Conservation (phyloP, 1,284 basidiomycete genomes). For the Microbotryum silenes-acaulis region DNA sequence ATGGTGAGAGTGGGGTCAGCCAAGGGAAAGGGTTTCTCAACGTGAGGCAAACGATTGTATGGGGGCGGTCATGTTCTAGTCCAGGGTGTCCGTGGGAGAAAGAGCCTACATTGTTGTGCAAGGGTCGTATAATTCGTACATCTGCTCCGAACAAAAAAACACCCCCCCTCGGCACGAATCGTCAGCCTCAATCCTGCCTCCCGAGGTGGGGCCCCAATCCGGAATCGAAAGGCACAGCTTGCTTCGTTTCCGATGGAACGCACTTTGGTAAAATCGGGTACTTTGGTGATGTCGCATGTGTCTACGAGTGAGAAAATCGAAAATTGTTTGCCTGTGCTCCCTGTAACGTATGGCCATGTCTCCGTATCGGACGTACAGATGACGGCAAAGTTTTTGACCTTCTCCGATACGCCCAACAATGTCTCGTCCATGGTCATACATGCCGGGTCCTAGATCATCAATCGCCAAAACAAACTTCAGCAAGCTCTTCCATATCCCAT, state of each 20-base stretch:
- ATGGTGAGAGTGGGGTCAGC: background rate
- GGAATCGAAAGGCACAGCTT: too few relatives aligned
- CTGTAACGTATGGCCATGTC: background rate
- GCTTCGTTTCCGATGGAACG: constrained; percentile 30
- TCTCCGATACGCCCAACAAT: constrained; percentile 82
- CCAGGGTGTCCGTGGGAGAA: background rate
- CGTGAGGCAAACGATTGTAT: too few relatives aligned
- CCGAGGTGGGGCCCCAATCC: background rate
- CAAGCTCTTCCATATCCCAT: too few relatives aligned
- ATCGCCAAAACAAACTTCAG: too few relatives aligned
- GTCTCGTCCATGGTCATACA: constrained; percentile 99
- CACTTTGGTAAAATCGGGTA: constrained; percentile 98
- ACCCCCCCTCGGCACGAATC: too few relatives aligned
- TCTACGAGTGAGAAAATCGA: constrained; percentile 7
- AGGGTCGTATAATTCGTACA: constrained; percentile 84
- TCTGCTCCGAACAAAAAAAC: constrained; percentile 47
- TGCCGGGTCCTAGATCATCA: constrained; percentile 55
- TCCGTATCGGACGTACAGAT: constrained; percentile 60
- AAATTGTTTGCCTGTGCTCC: background rate
- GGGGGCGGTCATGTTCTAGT: background rate
- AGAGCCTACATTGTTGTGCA: constrained; percentile 80
- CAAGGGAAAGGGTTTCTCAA: too few relatives aligned
- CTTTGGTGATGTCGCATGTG: constrained; percentile 81
- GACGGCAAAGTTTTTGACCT: constrained; percentile 96
- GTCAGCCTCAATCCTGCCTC: too few relatives aligned